Evolutionary conservation across 345 rosid genomes (phyloP).

Genomic region (Eucalyptus curtisii): DNA sequence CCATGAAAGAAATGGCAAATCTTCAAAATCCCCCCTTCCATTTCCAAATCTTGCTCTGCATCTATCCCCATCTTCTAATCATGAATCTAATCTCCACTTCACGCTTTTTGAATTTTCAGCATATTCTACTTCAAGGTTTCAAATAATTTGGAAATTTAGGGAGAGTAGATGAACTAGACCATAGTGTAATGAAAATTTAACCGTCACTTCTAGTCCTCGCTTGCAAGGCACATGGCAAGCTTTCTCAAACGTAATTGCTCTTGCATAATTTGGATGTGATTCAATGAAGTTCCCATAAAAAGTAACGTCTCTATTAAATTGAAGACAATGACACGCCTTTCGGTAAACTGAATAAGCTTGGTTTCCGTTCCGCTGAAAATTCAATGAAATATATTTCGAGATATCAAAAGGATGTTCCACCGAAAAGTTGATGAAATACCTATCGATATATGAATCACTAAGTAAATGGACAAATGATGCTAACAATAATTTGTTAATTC

Average conservation of each 20-base stretch:
- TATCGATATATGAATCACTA: background rate
- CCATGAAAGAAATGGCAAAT: background rate
- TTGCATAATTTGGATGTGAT: background rate
- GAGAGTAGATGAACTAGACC: background rate
- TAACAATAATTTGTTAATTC: background rate
- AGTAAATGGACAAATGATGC: background rate
- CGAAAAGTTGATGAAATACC: background rate
- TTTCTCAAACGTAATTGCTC: background rate
- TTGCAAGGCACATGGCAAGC: background rate
- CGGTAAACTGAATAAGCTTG: background rate
- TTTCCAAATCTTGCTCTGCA: background rate
- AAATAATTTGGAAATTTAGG: background rate
- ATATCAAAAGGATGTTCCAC: background rate
- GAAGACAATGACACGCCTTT: background rate
- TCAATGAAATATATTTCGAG: background rate
- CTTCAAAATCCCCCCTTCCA: background rate
- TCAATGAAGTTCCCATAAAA: background rate
- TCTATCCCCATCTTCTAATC: background rate
- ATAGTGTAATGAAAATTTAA: background rate
- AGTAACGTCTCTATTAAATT: background rate
- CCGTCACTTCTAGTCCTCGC: background rate
- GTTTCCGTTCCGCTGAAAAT: background rate
- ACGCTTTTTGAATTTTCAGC: background rate
- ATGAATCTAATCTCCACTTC: background rate
- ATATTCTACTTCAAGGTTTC: background rate